Percentiles rank a stretch among this genome's conserved stretches.
Evolutionary conservation across 2,329 filamentous ascomycete species (phyloP).

Genomic region (Penicillium sp.): DNA sequence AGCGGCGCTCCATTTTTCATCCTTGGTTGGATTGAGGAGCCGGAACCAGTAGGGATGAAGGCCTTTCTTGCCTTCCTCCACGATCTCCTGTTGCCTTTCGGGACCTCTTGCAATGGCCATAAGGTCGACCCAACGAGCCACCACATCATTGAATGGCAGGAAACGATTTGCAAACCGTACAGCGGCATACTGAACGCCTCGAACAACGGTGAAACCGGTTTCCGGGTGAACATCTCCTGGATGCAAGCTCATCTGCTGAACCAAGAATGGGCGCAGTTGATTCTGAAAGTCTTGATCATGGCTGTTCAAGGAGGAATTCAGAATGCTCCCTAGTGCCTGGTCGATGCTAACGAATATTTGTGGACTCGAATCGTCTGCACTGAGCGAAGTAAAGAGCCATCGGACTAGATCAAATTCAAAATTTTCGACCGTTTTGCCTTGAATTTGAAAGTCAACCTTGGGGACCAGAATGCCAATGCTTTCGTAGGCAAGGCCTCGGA

Average conservation of each 20-base stretch:
- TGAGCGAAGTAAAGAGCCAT: slow-evolving; percentile 82
- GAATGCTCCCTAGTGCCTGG: slow-evolving; percentile 76
- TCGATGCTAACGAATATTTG: slow-evolving; percentile 83
- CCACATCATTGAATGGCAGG: slow-evolving; percentile 73
- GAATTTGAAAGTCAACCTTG: slow-evolving; percentile 41
- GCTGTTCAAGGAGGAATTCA: slow-evolving; percentile 57
- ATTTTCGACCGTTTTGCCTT: slow-evolving; percentile 35
- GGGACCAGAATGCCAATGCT: slow-evolving; percentile 77
- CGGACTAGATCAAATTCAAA: slow-evolving; percentile 57
- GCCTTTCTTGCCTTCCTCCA: slow-evolving; percentile 87
- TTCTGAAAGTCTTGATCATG: slow-evolving; percentile 44
- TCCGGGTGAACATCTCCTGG: slow-evolving; percentile 40
- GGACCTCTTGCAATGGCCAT: slow-evolving; percentile 66
- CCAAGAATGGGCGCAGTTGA: slow-evolving; percentile 58
- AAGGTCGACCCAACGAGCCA: slow-evolving; percentile 84
- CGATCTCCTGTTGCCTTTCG: slow-evolving; percentile 74
- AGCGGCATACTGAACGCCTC: slow-evolving; percentile 76
- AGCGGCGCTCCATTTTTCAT: slow-evolving; percentile 42
- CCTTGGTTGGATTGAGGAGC: slow-evolving; percentile 57
- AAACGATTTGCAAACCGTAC: slow-evolving; percentile 90
- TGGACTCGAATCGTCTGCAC: slow-evolving; percentile 72
- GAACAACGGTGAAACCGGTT: slow-evolving; percentile 51
- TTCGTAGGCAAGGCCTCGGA: slow-evolving; percentile 83
- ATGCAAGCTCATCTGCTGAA: slow-evolving; percentile 64
- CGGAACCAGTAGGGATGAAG: slow-evolving; percentile 75